Percentiles rank a stretch among this genome's conserved stretches.
Evolutionary conservation across 345 rosid species (phyloP).

Genomic region (Clausena lansium): DNA sequence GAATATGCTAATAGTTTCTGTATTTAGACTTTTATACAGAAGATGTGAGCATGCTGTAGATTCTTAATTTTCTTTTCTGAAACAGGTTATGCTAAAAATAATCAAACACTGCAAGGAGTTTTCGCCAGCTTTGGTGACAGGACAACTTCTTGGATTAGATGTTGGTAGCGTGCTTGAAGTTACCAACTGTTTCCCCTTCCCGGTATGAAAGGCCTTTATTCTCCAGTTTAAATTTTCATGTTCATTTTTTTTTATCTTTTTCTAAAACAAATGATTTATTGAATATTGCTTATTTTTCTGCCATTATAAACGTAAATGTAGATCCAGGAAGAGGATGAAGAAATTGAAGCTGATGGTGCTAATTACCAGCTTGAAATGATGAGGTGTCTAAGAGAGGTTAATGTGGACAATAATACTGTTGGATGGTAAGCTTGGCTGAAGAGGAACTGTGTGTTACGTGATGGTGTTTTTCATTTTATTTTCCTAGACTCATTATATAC

Average conservation of each 20-base stretch:
- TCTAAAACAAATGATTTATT: background rate
- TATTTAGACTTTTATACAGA: background rate
- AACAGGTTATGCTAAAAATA: slow-evolving; percentile 83
- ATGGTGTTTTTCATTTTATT: background rate
- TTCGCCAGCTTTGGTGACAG: slow-evolving; percentile 91
- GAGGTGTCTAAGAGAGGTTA: slow-evolving; percentile 97
- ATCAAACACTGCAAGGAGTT: slow-evolving; percentile 98
- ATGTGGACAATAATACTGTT: slow-evolving; percentile 97
- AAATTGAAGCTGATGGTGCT: slow-evolving; percentile 98
- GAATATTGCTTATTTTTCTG: background rate
- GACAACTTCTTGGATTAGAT: slow-evolving; percentile 97
- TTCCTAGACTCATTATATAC: background rate
- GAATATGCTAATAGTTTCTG: background rate
- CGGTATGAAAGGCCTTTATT: slow-evolving; percentile 35
- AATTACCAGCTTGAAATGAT: slow-evolving; percentile 99
- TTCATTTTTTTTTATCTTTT: background rate
- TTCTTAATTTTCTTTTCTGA: background rate
- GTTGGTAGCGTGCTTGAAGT: slow-evolving; percentile 99
- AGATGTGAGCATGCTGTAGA: background rate
- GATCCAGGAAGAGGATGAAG: slow-evolving; percentile 93
- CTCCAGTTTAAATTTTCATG: background rate
- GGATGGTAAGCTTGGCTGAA: slow-evolving; percentile 61
- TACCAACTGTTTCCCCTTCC: slow-evolving; percentile 98
- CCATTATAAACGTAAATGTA: slow-evolving; percentile 14
- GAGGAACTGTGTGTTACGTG: background rate